phyloP scores from a whole-genome alignment of 1,284 basidiomycete genomes.

The Pterulicium gracile region DNA sequence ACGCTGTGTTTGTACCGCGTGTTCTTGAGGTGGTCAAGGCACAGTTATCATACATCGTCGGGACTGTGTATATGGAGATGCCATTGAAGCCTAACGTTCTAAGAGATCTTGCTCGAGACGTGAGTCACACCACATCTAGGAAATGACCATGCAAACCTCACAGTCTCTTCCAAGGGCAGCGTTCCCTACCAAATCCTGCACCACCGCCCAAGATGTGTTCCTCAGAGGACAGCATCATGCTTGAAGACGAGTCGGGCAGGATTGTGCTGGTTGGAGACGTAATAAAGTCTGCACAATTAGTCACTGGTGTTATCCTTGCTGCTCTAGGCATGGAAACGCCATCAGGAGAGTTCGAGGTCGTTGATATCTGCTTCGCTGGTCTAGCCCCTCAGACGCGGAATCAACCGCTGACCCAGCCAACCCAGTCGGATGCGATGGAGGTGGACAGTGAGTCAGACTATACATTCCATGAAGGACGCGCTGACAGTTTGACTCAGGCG shows the following conservation, averaged over 20 bases:
- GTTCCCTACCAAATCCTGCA: conserved; percentile 81
- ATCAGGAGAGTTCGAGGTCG: conserved; percentile 87
- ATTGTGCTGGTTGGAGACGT: conserved; percentile 78
- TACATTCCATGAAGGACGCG: conserved; percentile 1
- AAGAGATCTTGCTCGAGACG: conserved; percentile 89
- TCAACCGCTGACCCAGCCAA: conserved; percentile 16
- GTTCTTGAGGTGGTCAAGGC: conserved; percentile 86
- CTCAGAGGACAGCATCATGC: conserved; percentile 70
- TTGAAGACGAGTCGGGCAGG: conserved; percentile 94
- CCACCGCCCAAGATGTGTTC: conserved; percentile 69
- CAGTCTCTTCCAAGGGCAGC: conserved; percentile 33
- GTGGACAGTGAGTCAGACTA: conserved; percentile 30
- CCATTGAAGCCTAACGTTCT: conserved; percentile 95
- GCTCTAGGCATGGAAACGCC: conserved; percentile 85
- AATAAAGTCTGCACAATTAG: conserved; percentile 44
- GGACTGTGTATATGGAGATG: conserved; percentile 98
- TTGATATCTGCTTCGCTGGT: conserved; percentile 83
- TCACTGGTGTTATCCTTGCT: conserved; percentile 87
- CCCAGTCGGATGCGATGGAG: conserved; percentile 30
- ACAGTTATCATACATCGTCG: conserved; percentile 82
- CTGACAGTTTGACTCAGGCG: no score
- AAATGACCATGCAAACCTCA: conserved; percentile 3
- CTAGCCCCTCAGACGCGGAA: conserved; percentile 54
- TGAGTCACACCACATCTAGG: conserved; percentile 19
- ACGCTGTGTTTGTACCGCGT: conserved; percentile 67